Evolutionary conservation across 257 asterid species (phyloP).

Genomic region (Nicotiana noctiflora): DNA sequence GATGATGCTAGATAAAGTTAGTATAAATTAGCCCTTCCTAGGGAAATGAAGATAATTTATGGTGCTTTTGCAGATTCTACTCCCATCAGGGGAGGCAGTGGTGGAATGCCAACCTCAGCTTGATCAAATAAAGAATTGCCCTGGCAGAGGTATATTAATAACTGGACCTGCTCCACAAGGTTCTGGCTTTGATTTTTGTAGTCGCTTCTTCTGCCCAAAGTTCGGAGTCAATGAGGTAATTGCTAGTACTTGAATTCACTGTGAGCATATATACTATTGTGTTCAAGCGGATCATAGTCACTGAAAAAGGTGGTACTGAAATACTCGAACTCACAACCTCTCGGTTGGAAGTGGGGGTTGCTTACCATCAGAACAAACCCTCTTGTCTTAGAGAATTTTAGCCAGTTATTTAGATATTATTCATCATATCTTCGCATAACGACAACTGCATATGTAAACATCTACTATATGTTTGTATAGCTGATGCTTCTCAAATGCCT

Average conservation of each 20-base stretch:
- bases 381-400: background rate
- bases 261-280: background rate
- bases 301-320: background rate
- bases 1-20: background rate
- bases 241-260: background rate
- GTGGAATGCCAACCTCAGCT: slow-evolving; percentile 42
- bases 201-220: slow-evolving; percentile 76
- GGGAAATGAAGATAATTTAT: background rate
- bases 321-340: too few relatives aligned
- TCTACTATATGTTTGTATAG: background rate
- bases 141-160: slow-evolving; percentile 55
- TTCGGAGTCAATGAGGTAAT: slow-evolving; percentile 58
- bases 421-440: background rate
- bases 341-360: too few relatives aligned
- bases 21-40: background rate
- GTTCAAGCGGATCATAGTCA: background rate
- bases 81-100: slow-evolving; percentile 64
- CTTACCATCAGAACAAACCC: too few relatives aligned
- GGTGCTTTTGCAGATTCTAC: slow-evolving; percentile 49
- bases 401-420: background rate
- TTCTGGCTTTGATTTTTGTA: slow-evolving; percentile 60
- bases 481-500: background rate
- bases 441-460: background rate
- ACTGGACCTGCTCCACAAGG: slow-evolving; percentile 68
- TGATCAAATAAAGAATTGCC: slow-evolving; percentile 37